phyloP scores from a whole-genome alignment of 1,284 basidiomycete species.

The Fomes fomentarius region DNA sequence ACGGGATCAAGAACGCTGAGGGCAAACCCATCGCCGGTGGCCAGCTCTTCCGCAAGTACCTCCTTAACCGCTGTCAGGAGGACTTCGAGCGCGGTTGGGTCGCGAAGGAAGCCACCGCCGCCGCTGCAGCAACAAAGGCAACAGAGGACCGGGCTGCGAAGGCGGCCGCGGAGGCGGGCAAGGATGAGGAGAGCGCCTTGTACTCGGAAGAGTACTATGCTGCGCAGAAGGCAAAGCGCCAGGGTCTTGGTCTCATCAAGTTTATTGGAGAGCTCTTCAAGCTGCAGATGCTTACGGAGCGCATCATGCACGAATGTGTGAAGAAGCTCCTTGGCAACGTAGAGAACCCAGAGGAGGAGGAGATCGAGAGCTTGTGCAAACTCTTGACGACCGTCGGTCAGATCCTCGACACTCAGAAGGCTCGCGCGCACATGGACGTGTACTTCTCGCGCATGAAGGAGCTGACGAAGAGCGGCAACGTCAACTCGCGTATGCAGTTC shows the following conservation, averaged over 20 bases:
- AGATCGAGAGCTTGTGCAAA: slow-evolving; percentile 95
- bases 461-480: slow-evolving; percentile 72
- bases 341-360: slow-evolving; percentile 95
- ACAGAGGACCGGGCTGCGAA: slow-evolving; percentile 62
- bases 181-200: slow-evolving; percentile 62
- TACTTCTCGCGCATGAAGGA: slow-evolving; percentile 93
- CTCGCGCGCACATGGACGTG: slow-evolving; percentile 85
- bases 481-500: slow-evolving; percentile 90
- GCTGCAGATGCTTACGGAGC: slow-evolving; percentile 58
- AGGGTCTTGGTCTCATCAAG: slow-evolving; percentile 94
- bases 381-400: slow-evolving; percentile 89
- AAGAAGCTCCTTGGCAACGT: slow-evolving; percentile 93
- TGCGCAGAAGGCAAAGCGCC: slow-evolving; percentile 95
- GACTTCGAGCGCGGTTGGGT: slow-evolving; percentile 41
- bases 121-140: slow-evolving; percentile 37
- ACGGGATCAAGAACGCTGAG: slow-evolving; percentile 75
- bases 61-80: slow-evolving; percentile 68
- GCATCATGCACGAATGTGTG: slow-evolving; percentile 89
- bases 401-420: slow-evolving; percentile 80
- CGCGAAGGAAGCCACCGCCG: slow-evolving; percentile 37
- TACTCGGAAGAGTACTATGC: slow-evolving; percentile 98
- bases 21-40: slow-evolving; percentile 89
- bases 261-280: slow-evolving; percentile 99
- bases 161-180: slow-evolving; percentile 60
- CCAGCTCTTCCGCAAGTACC: slow-evolving; percentile 80